A percentile compares a stretch with the other conserved stretches of the same genome.
Evolutionary conservation across 2,329 filamentous ascomycete species (phyloP).

Genomic region (Camillea tinctor): DNA sequence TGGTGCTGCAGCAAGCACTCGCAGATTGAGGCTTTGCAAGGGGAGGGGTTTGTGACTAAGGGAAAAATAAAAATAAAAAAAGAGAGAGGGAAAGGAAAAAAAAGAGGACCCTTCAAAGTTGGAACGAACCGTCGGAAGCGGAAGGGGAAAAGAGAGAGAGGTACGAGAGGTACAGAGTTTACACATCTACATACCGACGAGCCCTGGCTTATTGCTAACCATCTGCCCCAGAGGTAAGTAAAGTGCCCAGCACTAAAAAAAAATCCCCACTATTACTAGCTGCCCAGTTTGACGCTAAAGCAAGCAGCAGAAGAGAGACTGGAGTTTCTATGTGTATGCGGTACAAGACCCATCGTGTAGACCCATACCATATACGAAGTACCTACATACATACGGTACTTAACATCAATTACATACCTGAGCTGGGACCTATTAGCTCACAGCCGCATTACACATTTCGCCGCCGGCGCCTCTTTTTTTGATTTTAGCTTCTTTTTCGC

Average conservation of each 20-base stretch:
- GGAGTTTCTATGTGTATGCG: too few species aligned
- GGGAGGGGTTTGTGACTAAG: background rate
- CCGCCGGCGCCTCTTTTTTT: background rate
- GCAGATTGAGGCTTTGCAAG: background rate
- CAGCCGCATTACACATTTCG: background rate
- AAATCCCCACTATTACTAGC: background rate
- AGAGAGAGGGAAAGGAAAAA: too few species aligned
- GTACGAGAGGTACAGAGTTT: background rate
- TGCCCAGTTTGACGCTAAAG: background rate
- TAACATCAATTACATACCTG: background rate
- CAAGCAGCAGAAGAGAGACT: background rate
- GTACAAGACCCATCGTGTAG: too few species aligned
- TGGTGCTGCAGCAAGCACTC: background rate
- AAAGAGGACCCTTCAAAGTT: background rate
- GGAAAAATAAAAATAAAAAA: background rate
- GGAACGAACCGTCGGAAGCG: background rate
- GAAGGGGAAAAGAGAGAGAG: too few species aligned
- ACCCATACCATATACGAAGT: background rate
- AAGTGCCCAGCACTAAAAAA: background rate
- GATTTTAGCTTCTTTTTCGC: background rate
- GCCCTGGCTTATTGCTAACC: background rate
- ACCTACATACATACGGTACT: constrained; percentile 1
- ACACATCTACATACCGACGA: too few species aligned
- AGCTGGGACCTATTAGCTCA: background rate
- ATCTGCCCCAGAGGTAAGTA: background rate